Conservation (phyloP, 2,329 filamentous ascomycete species). For the Beauveria varroae region DNA sequence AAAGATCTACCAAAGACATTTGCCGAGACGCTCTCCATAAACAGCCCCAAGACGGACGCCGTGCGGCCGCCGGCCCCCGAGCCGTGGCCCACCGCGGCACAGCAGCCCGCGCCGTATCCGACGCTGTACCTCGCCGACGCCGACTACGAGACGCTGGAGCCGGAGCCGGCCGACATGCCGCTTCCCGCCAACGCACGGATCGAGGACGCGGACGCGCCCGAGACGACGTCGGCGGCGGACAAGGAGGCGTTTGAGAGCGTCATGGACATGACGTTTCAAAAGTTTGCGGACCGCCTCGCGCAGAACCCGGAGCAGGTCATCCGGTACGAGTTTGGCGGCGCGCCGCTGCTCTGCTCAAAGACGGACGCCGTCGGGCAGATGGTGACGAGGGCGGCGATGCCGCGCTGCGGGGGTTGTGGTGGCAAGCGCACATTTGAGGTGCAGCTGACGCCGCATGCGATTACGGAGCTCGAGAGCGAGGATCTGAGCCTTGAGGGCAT, state of each 20-base stretch:
- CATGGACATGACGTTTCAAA: conserved; percentile 70
- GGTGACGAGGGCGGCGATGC: conserved; percentile 50
- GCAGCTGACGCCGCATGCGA: conserved; percentile 85
- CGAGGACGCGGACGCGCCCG: conserved; percentile 31
- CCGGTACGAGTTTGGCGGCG: conserved; percentile 68
- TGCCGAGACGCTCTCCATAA: conserved; percentile 68
- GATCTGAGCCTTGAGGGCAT: conserved; percentile 71
- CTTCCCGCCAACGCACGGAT: conserved; percentile 41
- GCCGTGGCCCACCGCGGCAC: conserved; percentile 65
- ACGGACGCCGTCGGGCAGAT: conserved; percentile 64
- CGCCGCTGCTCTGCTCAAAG: conserved; percentile 73
- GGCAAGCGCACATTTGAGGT: conserved; percentile 76
- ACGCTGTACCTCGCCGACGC: conserved; percentile 75
- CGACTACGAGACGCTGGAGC: conserved; percentile 82
- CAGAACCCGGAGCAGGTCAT: conserved; percentile 81
- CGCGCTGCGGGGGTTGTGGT: conserved; percentile 71
- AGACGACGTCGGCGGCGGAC: conserved; percentile 45
- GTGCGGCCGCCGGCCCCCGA: conserved; percentile 39
- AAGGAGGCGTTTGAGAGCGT: conserved; percentile 64
- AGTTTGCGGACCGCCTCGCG: conserved; percentile 68
- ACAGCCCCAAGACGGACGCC: conserved; percentile 35
- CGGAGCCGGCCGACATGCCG: conserved; percentile 40
- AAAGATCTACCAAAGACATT: conserved; percentile 52
- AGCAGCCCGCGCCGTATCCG: conserved; percentile 65
- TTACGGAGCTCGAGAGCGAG: conserved; percentile 77